Percentiles rank a stretch among this genome's conserved stretches.
Conservation (phyloP, 257 asterid genomes). For the Penstemon davidsonii region DNA sequence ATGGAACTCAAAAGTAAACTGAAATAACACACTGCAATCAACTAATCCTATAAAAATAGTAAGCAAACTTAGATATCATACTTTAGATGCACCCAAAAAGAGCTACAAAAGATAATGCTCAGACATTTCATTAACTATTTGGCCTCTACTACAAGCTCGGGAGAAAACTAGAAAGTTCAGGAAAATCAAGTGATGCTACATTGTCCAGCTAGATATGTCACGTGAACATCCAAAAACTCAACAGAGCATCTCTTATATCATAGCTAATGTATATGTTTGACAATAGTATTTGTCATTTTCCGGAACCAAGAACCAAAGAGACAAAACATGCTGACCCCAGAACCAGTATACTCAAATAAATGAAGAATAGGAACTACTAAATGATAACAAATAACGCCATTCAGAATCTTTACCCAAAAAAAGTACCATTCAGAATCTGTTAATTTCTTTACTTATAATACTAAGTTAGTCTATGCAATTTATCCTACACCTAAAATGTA, state of each 20-base stretch:
- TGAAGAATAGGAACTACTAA: conserved; percentile 20
- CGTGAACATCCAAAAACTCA: too few species aligned
- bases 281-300: conserved; percentile 15
- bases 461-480: background rate
- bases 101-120: too few species aligned
- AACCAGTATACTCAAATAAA: conserved; percentile 10
- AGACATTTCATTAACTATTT: too few species aligned
- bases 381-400: conserved; percentile 2
- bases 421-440: conserved; percentile 8
- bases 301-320: background rate
- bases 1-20: background rate
- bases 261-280: background rate
- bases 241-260: too few species aligned
- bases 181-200: too few species aligned
- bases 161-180: too few species aligned
- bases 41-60: too few species aligned
- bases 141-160: too few species aligned
- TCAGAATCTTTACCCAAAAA: background rate
- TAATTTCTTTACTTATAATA: conserved; percentile 24
- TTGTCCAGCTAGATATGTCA: too few species aligned
- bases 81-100: too few species aligned
- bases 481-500: conserved; percentile 13
- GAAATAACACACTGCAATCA: too few species aligned
- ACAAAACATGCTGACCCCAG: conserved; percentile 17
- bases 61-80: too few species aligned